A percentile compares a stretch with the other conserved stretches of the same genome.
Evolutionary conservation across 495 filamentous ascomycete genomes (phyloP).

Genomic region (Tuber borchii): DNA sequence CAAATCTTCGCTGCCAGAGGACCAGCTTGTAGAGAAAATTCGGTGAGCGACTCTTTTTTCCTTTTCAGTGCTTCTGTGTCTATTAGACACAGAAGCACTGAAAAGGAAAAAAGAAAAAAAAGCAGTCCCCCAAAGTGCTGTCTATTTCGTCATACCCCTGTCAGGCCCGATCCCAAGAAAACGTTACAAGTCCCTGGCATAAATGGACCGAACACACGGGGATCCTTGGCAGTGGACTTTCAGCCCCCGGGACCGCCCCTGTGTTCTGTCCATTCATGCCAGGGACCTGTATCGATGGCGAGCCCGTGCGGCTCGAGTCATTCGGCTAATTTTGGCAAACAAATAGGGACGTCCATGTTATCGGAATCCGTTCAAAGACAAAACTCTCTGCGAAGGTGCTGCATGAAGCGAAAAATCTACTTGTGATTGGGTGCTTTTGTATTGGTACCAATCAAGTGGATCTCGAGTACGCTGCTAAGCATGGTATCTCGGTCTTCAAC

Average conservation of each 20-base stretch:
- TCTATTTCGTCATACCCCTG: conserved; percentile 8
- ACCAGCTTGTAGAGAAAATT: conserved; percentile 92
- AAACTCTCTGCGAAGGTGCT: conserved; percentile 78
- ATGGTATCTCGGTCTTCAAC: conserved; percentile 97
- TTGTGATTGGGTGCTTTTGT: conserved; percentile 96
- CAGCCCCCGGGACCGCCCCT: no score
- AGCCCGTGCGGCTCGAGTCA: background rate
- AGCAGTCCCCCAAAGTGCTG: no score
- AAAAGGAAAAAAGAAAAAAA: no score
- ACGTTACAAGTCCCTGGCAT: no score
- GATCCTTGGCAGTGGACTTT: no score
- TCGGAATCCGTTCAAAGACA: conserved; percentile 96
- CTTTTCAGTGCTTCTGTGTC: conserved; percentile 8
- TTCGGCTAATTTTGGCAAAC: background rate
- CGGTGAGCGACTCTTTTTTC: conserved; percentile 51
- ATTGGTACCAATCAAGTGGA: conserved; percentile 98
- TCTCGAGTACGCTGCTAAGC: conserved; percentile 76
- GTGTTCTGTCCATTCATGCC: no score
- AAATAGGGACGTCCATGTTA: conserved; percentile 76
- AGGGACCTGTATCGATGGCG: conserved; percentile 7
- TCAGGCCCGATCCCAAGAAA: background rate
- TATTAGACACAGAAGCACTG: no score
- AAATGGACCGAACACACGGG: no score
- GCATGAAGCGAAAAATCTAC: conserved; percentile 80
- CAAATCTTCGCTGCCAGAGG: conserved; percentile 80